Evolutionary conservation across 805 yeast genomes (phyloP).

Genomic region (Zygosaccharomyces bailii): DNA sequence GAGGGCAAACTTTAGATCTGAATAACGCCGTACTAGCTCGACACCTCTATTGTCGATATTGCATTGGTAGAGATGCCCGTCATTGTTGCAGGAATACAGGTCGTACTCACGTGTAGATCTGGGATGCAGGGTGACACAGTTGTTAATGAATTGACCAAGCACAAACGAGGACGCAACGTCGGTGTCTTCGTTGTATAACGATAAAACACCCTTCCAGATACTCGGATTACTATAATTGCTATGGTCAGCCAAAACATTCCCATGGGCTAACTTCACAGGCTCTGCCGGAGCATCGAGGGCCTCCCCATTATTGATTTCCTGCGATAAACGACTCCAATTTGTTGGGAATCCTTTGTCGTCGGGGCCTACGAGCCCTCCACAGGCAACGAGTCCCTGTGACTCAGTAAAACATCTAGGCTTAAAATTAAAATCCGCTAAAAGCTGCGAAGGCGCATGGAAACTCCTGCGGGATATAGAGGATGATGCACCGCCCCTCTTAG

Average conservation of each 20-base stretch:
- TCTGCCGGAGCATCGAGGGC: conserved; percentile 22
- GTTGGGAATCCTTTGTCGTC: conserved; percentile 34
- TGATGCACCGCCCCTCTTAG: conserved; percentile 5
- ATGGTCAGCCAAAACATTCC: conserved; percentile 27
- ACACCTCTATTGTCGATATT: conserved; percentile 51
- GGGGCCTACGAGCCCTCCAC: conserved; percentile 50
- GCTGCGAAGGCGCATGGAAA: conserved; percentile 28
- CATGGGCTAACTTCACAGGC: conserved; percentile 32
- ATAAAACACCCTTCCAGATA: conserved; percentile 50
- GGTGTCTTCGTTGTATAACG: conserved; percentile 45
- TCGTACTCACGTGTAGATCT: conserved; percentile 44
- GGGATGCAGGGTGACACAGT: conserved; percentile 60
- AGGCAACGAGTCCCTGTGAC: conserved; percentile 48
- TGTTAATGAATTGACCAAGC: conserved; percentile 80
- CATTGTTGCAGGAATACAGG: conserved; percentile 80
- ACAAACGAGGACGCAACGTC: conserved; percentile 48
- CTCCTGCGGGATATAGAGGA: conserved; percentile 5
- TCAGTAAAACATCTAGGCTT: conserved; percentile 70
- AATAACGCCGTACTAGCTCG: conserved; percentile 41
- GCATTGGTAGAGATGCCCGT: conserved; percentile 62
- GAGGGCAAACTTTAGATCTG: conserved; percentile 58
- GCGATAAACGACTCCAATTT: conserved; percentile 26
- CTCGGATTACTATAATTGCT: conserved; percentile 32
- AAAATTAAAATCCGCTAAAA: conserved; percentile 52
- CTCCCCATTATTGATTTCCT: conserved; percentile 16